These are phyloP conservation scores for Phaffia australis DNA, from an alignment of 768 basidiomycete species.

Conservation along the genomic window DNA sequence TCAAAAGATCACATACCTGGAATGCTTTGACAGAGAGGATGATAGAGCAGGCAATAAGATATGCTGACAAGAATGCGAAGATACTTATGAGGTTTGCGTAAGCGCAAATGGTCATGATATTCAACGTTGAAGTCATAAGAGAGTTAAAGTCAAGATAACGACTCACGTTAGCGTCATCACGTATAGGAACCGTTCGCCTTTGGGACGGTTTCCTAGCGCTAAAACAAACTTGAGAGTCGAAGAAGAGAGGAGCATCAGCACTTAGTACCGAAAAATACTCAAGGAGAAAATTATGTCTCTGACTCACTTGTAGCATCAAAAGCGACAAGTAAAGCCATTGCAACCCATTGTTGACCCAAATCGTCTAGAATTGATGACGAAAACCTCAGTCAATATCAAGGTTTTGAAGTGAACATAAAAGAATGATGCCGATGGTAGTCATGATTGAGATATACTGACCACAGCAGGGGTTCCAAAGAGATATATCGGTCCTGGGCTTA, in stretches of 20 bases:
- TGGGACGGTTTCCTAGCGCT: conserved; percentile 70
- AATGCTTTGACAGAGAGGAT: conserved; percentile 74
- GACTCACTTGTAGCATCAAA: conserved; percentile 59
- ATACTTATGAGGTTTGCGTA: conserved; percentile 47
- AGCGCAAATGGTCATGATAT: conserved; percentile 28
- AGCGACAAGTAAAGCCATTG: conserved; percentile 82
- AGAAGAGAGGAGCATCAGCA: background rate
- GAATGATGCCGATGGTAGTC: background rate
- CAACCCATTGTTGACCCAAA: conserved; percentile 36
- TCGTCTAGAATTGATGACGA: conserved; percentile 22
- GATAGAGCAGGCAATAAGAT: conserved; percentile 77
- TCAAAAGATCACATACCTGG: conserved; percentile 42
- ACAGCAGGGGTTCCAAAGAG: conserved; percentile 62
- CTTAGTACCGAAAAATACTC: background rate
- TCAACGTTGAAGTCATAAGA: background rate
- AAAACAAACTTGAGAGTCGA: conserved; percentile 46
- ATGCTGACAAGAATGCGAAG: conserved; percentile 69
- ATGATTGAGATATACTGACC: conserved; percentile 46
- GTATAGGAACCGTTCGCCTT: conserved; percentile 58
- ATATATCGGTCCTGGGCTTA: conserved; percentile 37
- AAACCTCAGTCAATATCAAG: background rate
- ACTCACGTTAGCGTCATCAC: conserved; percentile 30
- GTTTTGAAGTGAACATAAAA: background rate
- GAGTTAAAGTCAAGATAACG: background rate
- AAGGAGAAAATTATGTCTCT: background rate